A percentile compares a stretch with the other conserved stretches of the same genome.
phyloP scores from a whole-genome alignment of 2,329 filamentous ascomycete genomes.

The Arthrocladium fulminans region DNA sequence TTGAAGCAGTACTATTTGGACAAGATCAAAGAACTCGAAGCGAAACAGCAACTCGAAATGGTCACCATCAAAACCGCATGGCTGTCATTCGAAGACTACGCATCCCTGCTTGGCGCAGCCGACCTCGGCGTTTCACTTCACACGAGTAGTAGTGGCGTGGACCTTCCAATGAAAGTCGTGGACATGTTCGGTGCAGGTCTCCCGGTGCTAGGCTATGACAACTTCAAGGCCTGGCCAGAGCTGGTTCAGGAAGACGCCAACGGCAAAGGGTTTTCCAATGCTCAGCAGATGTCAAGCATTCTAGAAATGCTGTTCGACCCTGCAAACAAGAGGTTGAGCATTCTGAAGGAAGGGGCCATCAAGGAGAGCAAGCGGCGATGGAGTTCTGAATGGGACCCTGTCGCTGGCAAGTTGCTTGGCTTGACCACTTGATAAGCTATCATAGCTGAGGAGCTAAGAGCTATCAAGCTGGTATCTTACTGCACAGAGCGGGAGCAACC shows the following conservation, averaged over 20 bases:
- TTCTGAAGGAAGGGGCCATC: slow-evolving; percentile 59
- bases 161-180: slow-evolving; percentile 97
- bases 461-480: background rate
- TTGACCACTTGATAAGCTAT: slow-evolving; percentile 22
- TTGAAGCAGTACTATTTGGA: slow-evolving; percentile 62
- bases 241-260: slow-evolving; percentile 82
- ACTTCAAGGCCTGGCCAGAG: slow-evolving; percentile 82
- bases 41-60: slow-evolving; percentile 55
- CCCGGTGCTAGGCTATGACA: slow-evolving; percentile 77
- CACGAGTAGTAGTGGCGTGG: slow-evolving; percentile 86
- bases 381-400: slow-evolving; percentile 86
- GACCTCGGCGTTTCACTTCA: slow-evolving; percentile 88
- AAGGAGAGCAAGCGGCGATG: slow-evolving; percentile 69
- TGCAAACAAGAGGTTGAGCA: slow-evolving; percentile 47
- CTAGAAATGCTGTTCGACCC: slow-evolving; percentile 56
- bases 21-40: slow-evolving; percentile 53
- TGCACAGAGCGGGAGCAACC: slow-evolving; percentile 2
- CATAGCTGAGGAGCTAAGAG: background rate
- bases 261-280: slow-evolving; percentile 71
- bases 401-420: slow-evolving; percentile 65
- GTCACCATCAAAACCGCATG: slow-evolving; percentile 73
- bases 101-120: slow-evolving; percentile 69
- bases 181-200: slow-evolving; percentile 97
- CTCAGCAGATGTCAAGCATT: slow-evolving; percentile 54
- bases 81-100: slow-evolving; percentile 77